Evolutionary conservation across 768 basidiomycete species (phyloP), one percentile per base, ranked within the genome.

Genomic region (Naganishia onofrii): DNA sequence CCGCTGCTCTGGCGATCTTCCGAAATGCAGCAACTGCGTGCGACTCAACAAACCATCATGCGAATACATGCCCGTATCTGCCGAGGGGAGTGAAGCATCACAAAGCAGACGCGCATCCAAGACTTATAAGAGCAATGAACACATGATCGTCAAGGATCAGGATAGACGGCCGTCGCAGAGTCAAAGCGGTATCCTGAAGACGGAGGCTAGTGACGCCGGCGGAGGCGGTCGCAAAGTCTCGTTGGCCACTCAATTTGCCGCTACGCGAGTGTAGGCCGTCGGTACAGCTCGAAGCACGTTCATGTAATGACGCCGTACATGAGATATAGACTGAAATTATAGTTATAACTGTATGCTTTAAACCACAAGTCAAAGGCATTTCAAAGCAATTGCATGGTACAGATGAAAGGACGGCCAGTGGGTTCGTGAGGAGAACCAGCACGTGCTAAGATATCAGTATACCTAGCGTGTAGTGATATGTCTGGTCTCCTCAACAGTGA

Each of bases 51-150:
- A 58, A 23, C 1, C 23, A 4, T 51, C 6, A 2, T 69, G 68
- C 56, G 56, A 60, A 19, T 69, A 69, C 57, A 51, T 29, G 48
- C 56, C 68, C 21, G 60, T 63, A 12, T 63, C 60, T 13, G 42
- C 60, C 21, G 12, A 36, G 42, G n/a, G 36, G 23, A 28, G 23
- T 21, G 36, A 42, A 44, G 36, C n/a, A 7, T 42, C 42, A 26
- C 7, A 42, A 36, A 44, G 38, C 36, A 63, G 42, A 44, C 57
- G 57, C 32, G n/a, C n/a, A 19, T 23, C 23, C 3, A 36, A 26
- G 23, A 63, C 8, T 51, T n/a, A 44, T 5, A 23, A 42, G 23
- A 7, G 12, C 31, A 46, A 29, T 1, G 48, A 51, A n/a, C n/a
- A n/a, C n/a, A n/a, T n/a, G n/a, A n/a, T n/a, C n/a, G n/a, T n/a